A percentile compares a stretch with the other conserved stretches of the same genome.
phyloP scores from a whole-genome alignment of 768 basidiomycete species.

The Tricholoma matsutake region DNA sequence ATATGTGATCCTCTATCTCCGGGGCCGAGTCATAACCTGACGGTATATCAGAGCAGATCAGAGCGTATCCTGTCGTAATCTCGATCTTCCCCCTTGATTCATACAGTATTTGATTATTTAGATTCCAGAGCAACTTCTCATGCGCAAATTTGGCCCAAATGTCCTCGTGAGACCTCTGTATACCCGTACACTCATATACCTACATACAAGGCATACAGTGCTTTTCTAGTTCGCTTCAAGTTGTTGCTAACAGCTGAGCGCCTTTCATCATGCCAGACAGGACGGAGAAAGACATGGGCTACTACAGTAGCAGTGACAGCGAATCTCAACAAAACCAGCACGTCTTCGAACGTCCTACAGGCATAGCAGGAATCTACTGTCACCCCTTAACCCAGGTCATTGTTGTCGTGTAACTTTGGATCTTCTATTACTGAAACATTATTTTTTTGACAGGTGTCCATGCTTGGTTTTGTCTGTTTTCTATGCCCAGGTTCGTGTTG shows the following conservation, averaged over 20 bases:
- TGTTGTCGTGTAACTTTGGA: background rate
- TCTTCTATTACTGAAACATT: background rate
- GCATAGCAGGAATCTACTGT: conserved; percentile 20
- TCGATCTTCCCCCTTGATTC: no score
- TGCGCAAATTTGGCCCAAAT: no score
- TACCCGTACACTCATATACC: background rate
- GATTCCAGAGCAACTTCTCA: no score
- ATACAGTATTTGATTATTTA: no score
- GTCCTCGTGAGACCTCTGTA: background rate
- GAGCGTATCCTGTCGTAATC: no score
- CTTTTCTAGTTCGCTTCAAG: background rate
- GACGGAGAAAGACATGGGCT: conserved; percentile 19
- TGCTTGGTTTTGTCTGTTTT: conserved; percentile 72
- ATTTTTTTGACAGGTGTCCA: conserved; percentile 30
- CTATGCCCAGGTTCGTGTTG: conserved; percentile 49
- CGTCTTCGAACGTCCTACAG: conserved; percentile 19
- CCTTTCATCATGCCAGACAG: conserved; percentile 15
- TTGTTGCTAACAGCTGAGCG: conserved; percentile 1
- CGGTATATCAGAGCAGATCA: no score
- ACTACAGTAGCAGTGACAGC: conserved; percentile 11
- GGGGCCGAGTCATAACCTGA: no score
- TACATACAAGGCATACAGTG: background rate
- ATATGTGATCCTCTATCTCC: no score
- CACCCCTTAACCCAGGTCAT: conserved; percentile 23
- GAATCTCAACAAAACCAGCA: conserved; percentile 8